Evolutionary conservation across 2,329 filamentous ascomycete species (phyloP).

Genomic region (Proliferodiscus dingleyae): DNA sequence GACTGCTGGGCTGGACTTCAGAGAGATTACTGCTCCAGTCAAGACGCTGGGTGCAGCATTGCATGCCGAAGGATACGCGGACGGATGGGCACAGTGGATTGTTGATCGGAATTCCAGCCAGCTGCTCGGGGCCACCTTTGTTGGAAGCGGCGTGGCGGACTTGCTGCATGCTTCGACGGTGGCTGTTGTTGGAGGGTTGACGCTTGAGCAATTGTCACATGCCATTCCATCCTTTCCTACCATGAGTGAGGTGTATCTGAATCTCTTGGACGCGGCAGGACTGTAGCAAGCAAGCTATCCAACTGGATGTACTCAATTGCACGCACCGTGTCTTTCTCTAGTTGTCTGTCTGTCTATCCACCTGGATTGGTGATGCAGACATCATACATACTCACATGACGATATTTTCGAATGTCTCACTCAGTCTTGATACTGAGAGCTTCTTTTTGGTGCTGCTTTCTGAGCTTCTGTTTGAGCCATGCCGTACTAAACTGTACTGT

Average conservation of each 20-base stretch:
- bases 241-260: constrained; percentile 5
- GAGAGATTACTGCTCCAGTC: not conserved
- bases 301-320: no score
- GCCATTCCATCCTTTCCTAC: constrained; percentile 12
- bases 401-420: no score
- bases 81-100: constrained; percentile 12
- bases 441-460: no score
- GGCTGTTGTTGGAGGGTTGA: constrained; percentile 10
- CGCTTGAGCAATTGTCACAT: constrained; percentile 7
- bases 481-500: no score
- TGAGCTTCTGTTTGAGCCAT: no score
- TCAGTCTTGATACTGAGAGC: no score
- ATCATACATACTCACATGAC: no score
- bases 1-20: constrained; percentile 3
- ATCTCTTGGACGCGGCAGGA: constrained; percentile 10
- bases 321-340: no score
- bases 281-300: constrained; percentile 4
- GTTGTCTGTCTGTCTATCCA: no score
- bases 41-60: constrained; percentile 7
- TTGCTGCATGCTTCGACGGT: constrained; percentile 7
- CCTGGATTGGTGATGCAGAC: no score
- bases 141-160: constrained; percentile 7
- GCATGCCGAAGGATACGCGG: constrained; percentile 8
- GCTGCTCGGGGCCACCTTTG: constrained; percentile 12
- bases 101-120: constrained; percentile 7